A percentile compares a stretch with the other conserved stretches of the same genome.
These are phyloP conservation scores for Pichia sp. DNA, from an alignment of 1,139 yeast genomes.

Conservation along the genomic window DNA sequence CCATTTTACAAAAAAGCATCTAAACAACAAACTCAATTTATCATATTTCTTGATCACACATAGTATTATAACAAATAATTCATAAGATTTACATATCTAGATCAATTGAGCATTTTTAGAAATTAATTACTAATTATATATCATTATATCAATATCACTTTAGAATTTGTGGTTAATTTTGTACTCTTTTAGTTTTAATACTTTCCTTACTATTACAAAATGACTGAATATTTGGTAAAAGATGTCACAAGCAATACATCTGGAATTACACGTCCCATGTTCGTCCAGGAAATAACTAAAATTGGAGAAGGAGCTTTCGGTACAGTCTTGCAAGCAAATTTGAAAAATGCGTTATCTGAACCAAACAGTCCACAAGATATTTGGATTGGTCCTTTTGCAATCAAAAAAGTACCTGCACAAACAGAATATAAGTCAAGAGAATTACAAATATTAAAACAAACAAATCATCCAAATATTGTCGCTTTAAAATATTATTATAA, in stretches of 20 bases:
- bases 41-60: too few relatives aligned
- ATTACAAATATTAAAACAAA: conserved; percentile 63
- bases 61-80: too few relatives aligned
- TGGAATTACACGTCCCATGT: conserved; percentile 51
- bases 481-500: conserved; percentile 60
- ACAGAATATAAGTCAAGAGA: conserved; percentile 79
- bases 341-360: conserved; percentile 30
- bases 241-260: conserved; percentile 61
- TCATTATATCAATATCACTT: too few relatives aligned
- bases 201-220: background rate
- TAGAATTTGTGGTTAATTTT: too few relatives aligned
- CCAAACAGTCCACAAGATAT: conserved; percentile 19
- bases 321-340: conserved; percentile 69
- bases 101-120: conserved; percentile 47
- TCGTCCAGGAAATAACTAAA: conserved; percentile 61
- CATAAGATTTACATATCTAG: too few relatives aligned
- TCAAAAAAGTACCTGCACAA: conserved; percentile 77
- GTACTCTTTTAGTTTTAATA: too few relatives aligned
- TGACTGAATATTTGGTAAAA: conserved; percentile 38
- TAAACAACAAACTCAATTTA: too few relatives aligned
- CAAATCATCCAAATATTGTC: conserved; percentile 74
- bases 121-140: conserved; percentile 18
- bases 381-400: conserved; percentile 78
- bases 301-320: conserved; percentile 87
- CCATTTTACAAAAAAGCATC: too few relatives aligned